Evolutionary conservation across 2,329 filamentous ascomycete species (phyloP).

Genomic region (Uncinocarpus reesii): DNA sequence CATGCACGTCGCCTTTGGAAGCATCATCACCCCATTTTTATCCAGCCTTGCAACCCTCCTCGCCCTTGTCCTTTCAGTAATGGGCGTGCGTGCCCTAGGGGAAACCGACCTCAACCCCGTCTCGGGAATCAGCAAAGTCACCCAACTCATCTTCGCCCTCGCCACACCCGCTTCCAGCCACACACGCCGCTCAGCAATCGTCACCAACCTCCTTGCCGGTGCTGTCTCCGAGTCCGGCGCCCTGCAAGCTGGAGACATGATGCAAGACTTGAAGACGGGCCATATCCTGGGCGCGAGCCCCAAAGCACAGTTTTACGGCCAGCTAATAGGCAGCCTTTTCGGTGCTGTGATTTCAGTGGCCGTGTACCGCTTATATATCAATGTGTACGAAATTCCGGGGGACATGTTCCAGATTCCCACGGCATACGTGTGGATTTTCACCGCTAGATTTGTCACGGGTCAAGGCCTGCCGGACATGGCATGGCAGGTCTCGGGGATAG

Average conservation of each 20-base stretch:
- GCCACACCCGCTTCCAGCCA: slow-evolving; percentile 71
- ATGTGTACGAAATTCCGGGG: slow-evolving; percentile 79
- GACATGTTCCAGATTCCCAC: slow-evolving; percentile 89
- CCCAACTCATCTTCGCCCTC: slow-evolving; percentile 87
- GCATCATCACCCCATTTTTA: slow-evolving; percentile 66
- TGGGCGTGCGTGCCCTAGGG: slow-evolving; percentile 55
- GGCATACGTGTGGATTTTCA: slow-evolving; percentile 95
- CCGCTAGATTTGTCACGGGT: slow-evolving; percentile 82
- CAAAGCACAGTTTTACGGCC: slow-evolving; percentile 92
- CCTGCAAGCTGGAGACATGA: slow-evolving; percentile 86
- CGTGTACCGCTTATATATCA: slow-evolving; percentile 83
- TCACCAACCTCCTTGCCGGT: slow-evolving; percentile 89
- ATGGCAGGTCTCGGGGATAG: slow-evolving; percentile 63
- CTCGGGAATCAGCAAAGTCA: slow-evolving; percentile 90
- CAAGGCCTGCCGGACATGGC: slow-evolving; percentile 78
- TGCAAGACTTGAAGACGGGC: slow-evolving; percentile 95
- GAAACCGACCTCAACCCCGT: slow-evolving; percentile 95
- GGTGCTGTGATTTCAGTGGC: slow-evolving; percentile 78
- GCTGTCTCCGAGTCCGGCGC: slow-evolving; percentile 78
- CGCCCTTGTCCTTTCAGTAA: slow-evolving; percentile 58
- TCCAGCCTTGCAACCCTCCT: slow-evolving; percentile 72
- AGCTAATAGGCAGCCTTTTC: slow-evolving; percentile 78
- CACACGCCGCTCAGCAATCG: slow-evolving; percentile 68
- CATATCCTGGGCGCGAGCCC: slow-evolving; percentile 86
- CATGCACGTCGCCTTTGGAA: slow-evolving; percentile 73